A percentile compares a stretch with the other conserved stretches of the same genome.
Evolutionary conservation across 2,329 filamentous ascomycete genomes (phyloP).

Genomic region (Paecilomyces niveus): DNA sequence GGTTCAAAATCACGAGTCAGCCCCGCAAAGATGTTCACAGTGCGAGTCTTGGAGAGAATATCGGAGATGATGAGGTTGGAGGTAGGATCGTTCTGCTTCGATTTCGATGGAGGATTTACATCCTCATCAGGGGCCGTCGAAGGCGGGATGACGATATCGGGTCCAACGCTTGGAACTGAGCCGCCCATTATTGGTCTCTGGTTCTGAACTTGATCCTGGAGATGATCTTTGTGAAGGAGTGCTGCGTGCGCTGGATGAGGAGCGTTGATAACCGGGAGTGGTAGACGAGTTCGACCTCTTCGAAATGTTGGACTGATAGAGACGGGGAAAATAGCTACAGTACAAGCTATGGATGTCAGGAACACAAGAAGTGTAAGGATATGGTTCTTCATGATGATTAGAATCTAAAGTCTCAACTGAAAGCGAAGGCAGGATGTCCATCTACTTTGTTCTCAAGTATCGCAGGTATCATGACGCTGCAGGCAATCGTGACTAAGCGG

Average conservation of each 20-base stretch:
- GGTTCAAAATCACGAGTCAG: slow-evolving; percentile 68
- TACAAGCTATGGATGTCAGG: slow-evolving; percentile 6
- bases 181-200: slow-evolving; percentile 20
- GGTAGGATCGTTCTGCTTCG: slow-evolving; percentile 19
- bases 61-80: slow-evolving; percentile 66
- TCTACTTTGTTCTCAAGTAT: neutral
- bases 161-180: slow-evolving; percentile 11
- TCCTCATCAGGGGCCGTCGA: slow-evolving; percentile 8
- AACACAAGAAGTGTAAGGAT: neutral
- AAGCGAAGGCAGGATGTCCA: neutral
- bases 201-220: slow-evolving; percentile 12
- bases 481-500: neutral
- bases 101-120: slow-evolving; percentile 1
- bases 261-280: slow-evolving; percentile 9
- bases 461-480: slow-evolving; percentile 11
- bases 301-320: neutral
- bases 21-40: slow-evolving; percentile 76
- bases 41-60: slow-evolving; percentile 70
- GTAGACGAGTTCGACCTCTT: slow-evolving; percentile 14
- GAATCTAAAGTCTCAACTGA: neutral
- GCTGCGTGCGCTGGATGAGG: slow-evolving; percentile 11
- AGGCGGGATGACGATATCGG: slow-evolving; percentile 12
- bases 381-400: slow-evolving; percentile 1
- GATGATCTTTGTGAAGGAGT: slow-evolving; percentile 6
- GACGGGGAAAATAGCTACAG: slow-evolving; percentile 7